These are phyloP conservation scores for Dicorynia guianensis DNA, from an alignment of 306 rosid species.

Conservation along the genomic window DNA sequence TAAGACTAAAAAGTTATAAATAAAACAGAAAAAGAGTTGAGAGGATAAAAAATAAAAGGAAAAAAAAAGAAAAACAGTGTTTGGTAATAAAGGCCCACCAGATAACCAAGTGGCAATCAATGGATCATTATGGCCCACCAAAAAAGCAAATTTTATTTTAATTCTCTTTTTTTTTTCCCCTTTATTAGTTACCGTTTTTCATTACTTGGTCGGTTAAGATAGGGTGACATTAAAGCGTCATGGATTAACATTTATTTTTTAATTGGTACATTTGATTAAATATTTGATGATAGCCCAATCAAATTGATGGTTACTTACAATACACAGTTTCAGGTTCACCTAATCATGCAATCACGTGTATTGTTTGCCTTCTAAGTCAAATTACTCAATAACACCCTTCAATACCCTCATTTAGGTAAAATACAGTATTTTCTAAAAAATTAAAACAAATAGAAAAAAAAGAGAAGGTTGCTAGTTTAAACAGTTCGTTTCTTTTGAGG, in stretches of 20 bases:
- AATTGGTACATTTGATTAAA: neutral
- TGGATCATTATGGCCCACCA: neutral
- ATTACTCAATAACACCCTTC: neutral
- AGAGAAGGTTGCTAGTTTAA: neutral
- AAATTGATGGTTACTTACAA: neutral
- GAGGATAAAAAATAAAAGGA: neutral
- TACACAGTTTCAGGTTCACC: neutral
- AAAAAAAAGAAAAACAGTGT: neutral
- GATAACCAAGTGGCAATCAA: neutral
- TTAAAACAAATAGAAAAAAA: too few species aligned
- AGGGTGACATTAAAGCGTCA: neutral
- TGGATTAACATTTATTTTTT: neutral
- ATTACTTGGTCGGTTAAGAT: neutral
- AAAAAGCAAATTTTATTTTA: neutral
- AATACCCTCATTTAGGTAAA: neutral
- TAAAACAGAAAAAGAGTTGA: too few species aligned
- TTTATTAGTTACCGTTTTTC: too few species aligned
- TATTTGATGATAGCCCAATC: neutral
- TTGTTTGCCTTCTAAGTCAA: neutral
- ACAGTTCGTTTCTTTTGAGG: constrained; percentile 15
- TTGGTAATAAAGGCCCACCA: neutral
- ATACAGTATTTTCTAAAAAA: neutral
- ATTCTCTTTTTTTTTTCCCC: too few species aligned
- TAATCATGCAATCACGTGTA: neutral
- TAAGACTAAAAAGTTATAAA: too few species aligned